phyloP scores from a whole-genome alignment of 495 filamentous ascomycete genomes.

The Penicillium cataractarum region DNA sequence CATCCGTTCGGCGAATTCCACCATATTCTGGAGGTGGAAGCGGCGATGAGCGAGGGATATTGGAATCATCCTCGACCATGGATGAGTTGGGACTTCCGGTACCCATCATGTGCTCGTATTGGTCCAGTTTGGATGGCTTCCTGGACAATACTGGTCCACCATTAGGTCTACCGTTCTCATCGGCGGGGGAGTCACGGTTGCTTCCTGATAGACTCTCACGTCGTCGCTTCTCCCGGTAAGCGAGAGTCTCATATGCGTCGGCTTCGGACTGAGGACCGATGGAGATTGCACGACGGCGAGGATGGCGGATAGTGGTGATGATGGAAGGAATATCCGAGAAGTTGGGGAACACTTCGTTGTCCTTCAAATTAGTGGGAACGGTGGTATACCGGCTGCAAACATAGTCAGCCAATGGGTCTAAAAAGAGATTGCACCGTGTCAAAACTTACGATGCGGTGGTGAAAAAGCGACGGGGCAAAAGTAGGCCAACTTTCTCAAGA shows the following conservation, averaged over 20 bases:
- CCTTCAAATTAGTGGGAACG: constrained; percentile 74
- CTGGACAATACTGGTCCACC: constrained; percentile 22
- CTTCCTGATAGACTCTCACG: constrained; percentile 66
- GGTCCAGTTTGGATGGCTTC: constrained; percentile 52
- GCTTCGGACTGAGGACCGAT: constrained; percentile 94
- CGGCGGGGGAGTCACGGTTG: constrained; percentile 32
- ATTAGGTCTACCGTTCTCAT: constrained; percentile 25
- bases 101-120: constrained; percentile 74
- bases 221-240: constrained; percentile 82
- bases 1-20: constrained; percentile 52
- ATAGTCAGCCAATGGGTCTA: background rate
- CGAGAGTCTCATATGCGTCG: constrained; percentile 93
- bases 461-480: constrained; percentile 84
- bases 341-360: constrained; percentile 84
- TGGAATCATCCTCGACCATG: constrained; percentile 28
- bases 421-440: background rate
- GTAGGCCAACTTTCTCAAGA: constrained; percentile 76
- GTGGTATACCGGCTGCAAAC: constrained; percentile 74
- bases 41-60: constrained; percentile 28
- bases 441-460: constrained; percentile 74
- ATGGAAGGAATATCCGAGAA: constrained; percentile 82
- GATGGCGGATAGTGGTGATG: constrained; percentile 77
- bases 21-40: constrained; percentile 37
- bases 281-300: constrained; percentile 78
- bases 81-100: constrained; percentile 45